A percentile compares a stretch with the other conserved stretches of the same genome.
phyloP scores from a whole-genome alignment of 148 eudicot genomes.

The Silene latifolia region DNA sequence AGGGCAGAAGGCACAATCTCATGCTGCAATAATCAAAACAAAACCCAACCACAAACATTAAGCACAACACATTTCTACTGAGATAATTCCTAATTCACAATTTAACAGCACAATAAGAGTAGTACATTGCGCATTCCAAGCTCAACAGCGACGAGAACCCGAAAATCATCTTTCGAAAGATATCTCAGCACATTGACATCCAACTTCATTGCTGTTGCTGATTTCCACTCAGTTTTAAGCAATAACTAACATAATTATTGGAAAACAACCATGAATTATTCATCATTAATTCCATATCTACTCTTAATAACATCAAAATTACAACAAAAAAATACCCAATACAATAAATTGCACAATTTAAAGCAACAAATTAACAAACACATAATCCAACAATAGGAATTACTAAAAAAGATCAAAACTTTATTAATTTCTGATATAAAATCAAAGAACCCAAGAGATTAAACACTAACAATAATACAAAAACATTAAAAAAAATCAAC shows the following conservation, averaged over 20 bases:
- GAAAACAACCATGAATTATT: background rate
- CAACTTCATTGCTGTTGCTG: slow-evolving; percentile 61
- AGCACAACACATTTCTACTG: background rate
- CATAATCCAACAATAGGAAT: background rate
- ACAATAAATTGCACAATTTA: background rate
- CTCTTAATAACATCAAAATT: background rate
- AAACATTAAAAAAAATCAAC: background rate
- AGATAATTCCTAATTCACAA: background rate
- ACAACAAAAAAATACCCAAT: background rate
- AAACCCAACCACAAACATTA: slow-evolving; percentile 2
- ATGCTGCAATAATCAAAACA: slow-evolving; percentile 49
- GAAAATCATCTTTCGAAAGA: slow-evolving; percentile 87
- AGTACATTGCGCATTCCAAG: slow-evolving; percentile 91
- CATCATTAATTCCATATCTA: background rate
- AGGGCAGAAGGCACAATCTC: slow-evolving; percentile 89
- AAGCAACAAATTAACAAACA: background rate
- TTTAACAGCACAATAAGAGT: slow-evolving; percentile 1
- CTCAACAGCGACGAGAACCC: slow-evolving; percentile 96
- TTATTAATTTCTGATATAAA: background rate
- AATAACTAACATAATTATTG: background rate
- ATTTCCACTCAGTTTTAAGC: background rate
- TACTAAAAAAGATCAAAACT: background rate
- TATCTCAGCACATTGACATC: slow-evolving; percentile 75
- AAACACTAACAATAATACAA: background rate
- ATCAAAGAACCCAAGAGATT: background rate